These are phyloP conservation scores for Candida succiphila DNA, from an alignment of 805 yeast genomes.

Conservation along the genomic window DNA sequence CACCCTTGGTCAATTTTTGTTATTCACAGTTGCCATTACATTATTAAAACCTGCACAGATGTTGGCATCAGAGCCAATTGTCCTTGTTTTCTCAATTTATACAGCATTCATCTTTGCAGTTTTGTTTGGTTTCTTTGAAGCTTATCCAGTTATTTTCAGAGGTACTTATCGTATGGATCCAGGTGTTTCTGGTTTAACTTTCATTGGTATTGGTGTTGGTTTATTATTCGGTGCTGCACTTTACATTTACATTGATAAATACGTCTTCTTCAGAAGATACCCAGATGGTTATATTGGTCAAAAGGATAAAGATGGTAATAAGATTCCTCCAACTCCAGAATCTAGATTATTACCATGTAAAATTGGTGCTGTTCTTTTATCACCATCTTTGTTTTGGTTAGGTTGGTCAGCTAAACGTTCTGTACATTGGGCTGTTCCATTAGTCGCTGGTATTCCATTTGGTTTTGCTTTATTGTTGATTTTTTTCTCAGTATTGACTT, in stretches of 20 bases:
- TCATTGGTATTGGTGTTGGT: conserved; percentile 66
- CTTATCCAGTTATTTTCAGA: conserved; percentile 64
- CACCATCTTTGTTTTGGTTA: conserved; percentile 67
- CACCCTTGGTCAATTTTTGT: conserved; percentile 27
- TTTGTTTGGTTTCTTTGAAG: conserved; percentile 71
- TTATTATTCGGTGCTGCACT: conserved; percentile 43
- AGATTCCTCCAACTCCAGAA: conserved; percentile 50
- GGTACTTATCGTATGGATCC: conserved; percentile 49
- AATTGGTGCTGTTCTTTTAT: conserved; percentile 58
- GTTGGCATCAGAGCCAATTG: conserved; percentile 69
- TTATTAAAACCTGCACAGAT: conserved; percentile 56
- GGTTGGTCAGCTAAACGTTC: conserved; percentile 60
- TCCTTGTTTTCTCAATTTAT: conserved; percentile 56
- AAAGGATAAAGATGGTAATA: conserved; percentile 48
- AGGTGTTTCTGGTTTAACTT: conserved; percentile 62
- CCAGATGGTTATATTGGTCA: conserved; percentile 50
- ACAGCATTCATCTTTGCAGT: conserved; percentile 72
- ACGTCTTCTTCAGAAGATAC: conserved; percentile 41
- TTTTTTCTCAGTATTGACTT: conserved; percentile 60
- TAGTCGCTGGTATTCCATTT: conserved; percentile 67
- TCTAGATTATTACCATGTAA: conserved; percentile 48
- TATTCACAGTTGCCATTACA: conserved; percentile 37
- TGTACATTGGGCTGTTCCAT: conserved; percentile 73
- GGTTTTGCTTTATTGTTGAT: conserved; percentile 68
- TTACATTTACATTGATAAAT: conserved; percentile 40